Percentiles rank a stretch among this genome's conserved stretches.
Conservation (phyloP, 2,329 filamentous ascomycete genomes). For the Fusarium pininemorale region DNA sequence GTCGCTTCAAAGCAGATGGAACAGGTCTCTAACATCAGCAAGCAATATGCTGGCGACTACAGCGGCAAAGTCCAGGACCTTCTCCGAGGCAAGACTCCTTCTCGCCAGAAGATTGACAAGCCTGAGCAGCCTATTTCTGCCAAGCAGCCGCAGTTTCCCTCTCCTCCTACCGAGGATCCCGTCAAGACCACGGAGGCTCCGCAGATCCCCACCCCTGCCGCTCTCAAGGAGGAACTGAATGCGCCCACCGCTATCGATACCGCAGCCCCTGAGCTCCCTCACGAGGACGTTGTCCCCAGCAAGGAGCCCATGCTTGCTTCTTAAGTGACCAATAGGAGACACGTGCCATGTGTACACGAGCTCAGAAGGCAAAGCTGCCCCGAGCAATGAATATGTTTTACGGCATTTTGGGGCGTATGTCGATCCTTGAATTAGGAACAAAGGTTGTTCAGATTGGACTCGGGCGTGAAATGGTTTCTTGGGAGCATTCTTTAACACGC, state of each 20-base stretch:
- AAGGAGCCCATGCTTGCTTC: constrained; percentile 44
- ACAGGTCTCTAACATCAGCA: constrained; percentile 69
- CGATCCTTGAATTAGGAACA: constrained; percentile 38
- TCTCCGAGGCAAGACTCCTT: constrained; percentile 60
- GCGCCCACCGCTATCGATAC: constrained; percentile 40
- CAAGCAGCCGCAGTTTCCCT: constrained; percentile 50
- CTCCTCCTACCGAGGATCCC: constrained; percentile 51
- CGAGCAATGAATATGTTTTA: constrained; percentile 40
- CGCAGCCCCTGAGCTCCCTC: constrained; percentile 40
- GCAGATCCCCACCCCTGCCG: constrained; percentile 37
- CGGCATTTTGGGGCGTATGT: constrained; percentile 44
- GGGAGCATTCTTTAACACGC: constrained; percentile 40
- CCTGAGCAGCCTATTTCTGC: constrained; percentile 32
- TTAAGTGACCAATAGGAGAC: constrained; percentile 40
- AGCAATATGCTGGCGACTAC: constrained; percentile 75
- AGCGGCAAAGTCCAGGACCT: constrained; percentile 73
- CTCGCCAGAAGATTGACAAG: constrained; percentile 54
- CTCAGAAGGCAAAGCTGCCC: constrained; percentile 41
- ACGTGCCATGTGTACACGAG: constrained; percentile 43
- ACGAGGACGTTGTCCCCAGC: constrained; percentile 28
- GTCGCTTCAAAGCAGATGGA: constrained; percentile 72
- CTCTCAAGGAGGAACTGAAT: constrained; percentile 36
- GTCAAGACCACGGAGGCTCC: constrained; percentile 31
- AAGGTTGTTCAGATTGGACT: constrained; percentile 42
- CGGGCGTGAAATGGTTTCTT: constrained; percentile 39